Base-by-base conservation (phyloP, 73 alveolate genomes). In the Paramecium sexaurelia region DNA sequence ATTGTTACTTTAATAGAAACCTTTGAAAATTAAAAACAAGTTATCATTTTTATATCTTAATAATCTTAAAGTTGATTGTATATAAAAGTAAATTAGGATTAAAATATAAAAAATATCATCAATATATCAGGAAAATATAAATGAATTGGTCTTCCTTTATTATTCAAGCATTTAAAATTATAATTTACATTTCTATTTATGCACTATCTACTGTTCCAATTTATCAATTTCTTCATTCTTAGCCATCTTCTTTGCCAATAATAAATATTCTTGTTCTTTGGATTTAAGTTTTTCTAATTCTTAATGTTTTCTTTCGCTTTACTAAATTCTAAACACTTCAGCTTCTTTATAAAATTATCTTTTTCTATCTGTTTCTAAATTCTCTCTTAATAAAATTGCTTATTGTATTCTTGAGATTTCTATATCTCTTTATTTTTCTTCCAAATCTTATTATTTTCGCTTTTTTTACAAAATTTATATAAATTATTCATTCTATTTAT, bases 361-460 rank as follows among this genome's bases (percentile, higher is more conserved):
- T 19, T 71, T 71, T 37, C 86, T 71, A 71, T 71, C 86, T 1
- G 86, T 71, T 37, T 71, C 86, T n/a, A 71, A 71, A 20, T 27
- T 19, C 32, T 71, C 55, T 71, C 86, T 71, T n/a, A 35, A 29
- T 71, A 35, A 37, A 27, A 71, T 35, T 27, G 86, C 86, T 32
- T 61, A 61, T 61, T 61, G 26, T 7, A 61, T 61, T 32, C 26
- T 61, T 13, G 39, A 29, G 39, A 61, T 13, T 61, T 61, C 83
- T 11, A 29, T 4, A 7, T 61, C 29, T 24, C 43, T 61, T 24
- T 61, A 24, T 61, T 61, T 29, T 24, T 61, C 83, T 61, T 61
- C 83, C 8, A 61, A 13, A 26, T 61, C 83, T 61, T 26, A 61
- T 61, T 61, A 29, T 26, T 32, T 26, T 20, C 43, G 20, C 26